phyloP scores from a whole-genome alignment of 768 basidiomycete species.

The Boletus subparvulus region DNA sequence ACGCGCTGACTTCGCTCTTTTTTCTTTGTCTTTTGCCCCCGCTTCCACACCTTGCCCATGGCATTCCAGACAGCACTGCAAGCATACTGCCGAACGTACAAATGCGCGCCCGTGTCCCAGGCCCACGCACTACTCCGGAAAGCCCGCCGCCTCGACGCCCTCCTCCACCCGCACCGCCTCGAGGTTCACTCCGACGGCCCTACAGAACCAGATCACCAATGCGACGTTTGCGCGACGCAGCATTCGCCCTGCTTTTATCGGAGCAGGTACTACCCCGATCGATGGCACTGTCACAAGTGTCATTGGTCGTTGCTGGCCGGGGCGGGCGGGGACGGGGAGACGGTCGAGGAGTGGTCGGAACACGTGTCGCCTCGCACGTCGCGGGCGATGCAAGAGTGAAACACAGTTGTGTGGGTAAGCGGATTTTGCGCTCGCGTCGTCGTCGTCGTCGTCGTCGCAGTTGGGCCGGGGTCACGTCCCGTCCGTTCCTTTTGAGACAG shows the following conservation, averaged over 20 bases:
- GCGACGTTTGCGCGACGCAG: conserved; percentile 61
- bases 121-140: conserved; percentile 88
- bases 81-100: conserved; percentile 82
- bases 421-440: no score
- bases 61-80: conserved; percentile 77
- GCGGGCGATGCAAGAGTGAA: conserved; percentile 21
- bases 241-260: conserved; percentile 79
- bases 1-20: conserved; percentile 9
- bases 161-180: conserved; percentile 49
- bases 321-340: background rate
- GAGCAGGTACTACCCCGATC: conserved; percentile 25
- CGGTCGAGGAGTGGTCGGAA: conserved; percentile 18
- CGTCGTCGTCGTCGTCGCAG: background rate
- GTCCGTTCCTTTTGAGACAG: background rate
- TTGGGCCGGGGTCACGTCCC: background rate
- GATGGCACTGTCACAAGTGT: conserved; percentile 47
- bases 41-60: background rate
- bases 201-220: conserved; percentile 38
- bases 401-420: background rate
- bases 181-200: conserved; percentile 28
- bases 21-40: background rate
- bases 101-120: conserved; percentile 67
- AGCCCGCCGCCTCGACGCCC: conserved; percentile 76
- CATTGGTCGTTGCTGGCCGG: conserved; percentile 28
- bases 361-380: conserved; percentile 7